These are phyloP conservation scores for Berberis thunbergii DNA, from an alignment of 164 flowering plant genomes.

Conservation along the genomic window DNA sequence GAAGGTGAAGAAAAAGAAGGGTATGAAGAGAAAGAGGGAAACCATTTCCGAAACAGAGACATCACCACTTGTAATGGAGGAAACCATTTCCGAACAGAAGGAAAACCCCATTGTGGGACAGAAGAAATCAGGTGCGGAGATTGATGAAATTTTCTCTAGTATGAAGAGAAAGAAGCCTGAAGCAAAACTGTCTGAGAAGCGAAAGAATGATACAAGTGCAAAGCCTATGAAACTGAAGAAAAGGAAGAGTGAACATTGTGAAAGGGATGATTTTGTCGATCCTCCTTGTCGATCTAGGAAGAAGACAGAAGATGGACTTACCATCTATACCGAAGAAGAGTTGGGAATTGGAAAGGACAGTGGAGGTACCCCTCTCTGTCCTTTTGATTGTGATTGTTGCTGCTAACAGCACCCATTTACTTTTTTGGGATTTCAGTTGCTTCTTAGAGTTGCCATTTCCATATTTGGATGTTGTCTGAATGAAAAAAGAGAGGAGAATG, in stretches of 20 bases:
- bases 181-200: slow-evolving; percentile 8
- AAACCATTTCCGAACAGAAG: background rate
- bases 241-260: slow-evolving; percentile 5
- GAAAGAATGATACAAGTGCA: slow-evolving; percentile 4
- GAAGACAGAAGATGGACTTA: slow-evolving; percentile 41
- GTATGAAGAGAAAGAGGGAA: too few species aligned
- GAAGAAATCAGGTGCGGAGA: slow-evolving; percentile 29
- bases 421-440: too few species aligned
- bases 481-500: too few species aligned
- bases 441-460: too few species aligned
- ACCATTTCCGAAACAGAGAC: too few species aligned
- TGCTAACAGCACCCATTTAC: slow-evolving; percentile 16
- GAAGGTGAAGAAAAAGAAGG: too few species aligned
- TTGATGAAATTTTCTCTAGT: slow-evolving; percentile 44
- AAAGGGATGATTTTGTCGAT: slow-evolving; percentile 12
- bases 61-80: background rate
- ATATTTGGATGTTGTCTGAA: too few species aligned
- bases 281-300: slow-evolving; percentile 25
- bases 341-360: slow-evolving; percentile 47
- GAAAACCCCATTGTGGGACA: slow-evolving; percentile 9
- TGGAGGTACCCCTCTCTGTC: slow-evolving; percentile 55
- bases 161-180: slow-evolving; percentile 24
- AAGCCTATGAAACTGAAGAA: slow-evolving; percentile 14
- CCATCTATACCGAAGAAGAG: slow-evolving; percentile 55
- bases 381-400: slow-evolving; percentile 66